Conservation (phyloP, 1,139 yeast species). For the Kurtzmaniella quercitrusa region DNA sequence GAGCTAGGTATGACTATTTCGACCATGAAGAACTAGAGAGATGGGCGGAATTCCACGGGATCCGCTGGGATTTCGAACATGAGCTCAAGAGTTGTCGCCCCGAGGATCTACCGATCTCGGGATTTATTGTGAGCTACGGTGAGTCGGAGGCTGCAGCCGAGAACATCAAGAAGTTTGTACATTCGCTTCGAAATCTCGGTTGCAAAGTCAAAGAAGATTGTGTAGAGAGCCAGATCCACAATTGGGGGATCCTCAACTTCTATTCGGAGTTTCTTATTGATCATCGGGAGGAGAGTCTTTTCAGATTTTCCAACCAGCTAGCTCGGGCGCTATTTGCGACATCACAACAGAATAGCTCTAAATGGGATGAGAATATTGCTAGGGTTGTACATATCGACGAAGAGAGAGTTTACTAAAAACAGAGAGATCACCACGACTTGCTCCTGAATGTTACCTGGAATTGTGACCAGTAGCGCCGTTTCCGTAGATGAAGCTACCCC, state of each 20-base stretch:
- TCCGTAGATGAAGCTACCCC: not conserved
- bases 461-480: too few relatives aligned
- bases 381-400: constrained; percentile 4
- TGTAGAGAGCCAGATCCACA: constrained; percentile 19
- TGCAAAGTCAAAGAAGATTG: constrained; percentile 18
- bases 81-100: not conserved
- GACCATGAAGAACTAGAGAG: constrained; percentile 2
- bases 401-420: constrained; percentile 3
- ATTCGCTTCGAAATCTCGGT: constrained; percentile 13
- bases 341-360: not conserved
- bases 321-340: constrained; percentile 17
- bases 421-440: too few relatives aligned
- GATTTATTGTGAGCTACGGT: constrained; percentile 12
- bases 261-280: constrained; percentile 27
- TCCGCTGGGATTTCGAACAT: not conserved
- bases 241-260: constrained; percentile 28
- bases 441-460: too few relatives aligned
- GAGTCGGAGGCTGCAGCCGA: constrained; percentile 12
- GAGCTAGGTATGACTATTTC: constrained; percentile 5
- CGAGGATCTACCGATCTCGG: constrained; percentile 6
- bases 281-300: constrained; percentile 29
- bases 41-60: not conserved
- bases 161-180: constrained; percentile 29
- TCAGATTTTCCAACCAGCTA: constrained; percentile 21
- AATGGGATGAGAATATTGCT: not conserved